These are phyloP conservation scores for Vaucheria bursata DNA, from an alignment of 352 stramenopile species.

Conservation along the genomic window DNA sequence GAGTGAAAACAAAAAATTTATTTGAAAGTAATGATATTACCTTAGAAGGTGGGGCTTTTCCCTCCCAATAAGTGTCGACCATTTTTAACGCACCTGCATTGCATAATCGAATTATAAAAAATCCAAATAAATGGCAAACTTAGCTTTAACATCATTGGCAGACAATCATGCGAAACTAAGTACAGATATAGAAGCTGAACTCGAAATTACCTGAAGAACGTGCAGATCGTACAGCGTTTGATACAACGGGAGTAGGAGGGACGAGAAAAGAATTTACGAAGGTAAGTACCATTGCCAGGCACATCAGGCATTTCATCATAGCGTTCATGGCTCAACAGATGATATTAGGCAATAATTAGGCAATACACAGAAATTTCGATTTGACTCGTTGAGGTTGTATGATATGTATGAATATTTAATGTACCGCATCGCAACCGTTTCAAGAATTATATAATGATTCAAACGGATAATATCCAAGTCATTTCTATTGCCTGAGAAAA, in stretches of 20 bases:
- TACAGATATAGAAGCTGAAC: neutral
- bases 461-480: no score
- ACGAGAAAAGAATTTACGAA: neutral
- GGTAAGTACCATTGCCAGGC: neutral
- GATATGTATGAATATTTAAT: no score
- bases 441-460: no score
- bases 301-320: slow-evolving; percentile 7
- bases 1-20: neutral
- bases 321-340: no score
- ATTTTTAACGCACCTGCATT: slow-evolving; percentile 9
- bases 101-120: neutral
- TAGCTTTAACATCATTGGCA: neutral
- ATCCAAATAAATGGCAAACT: neutral
- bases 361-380: no score
- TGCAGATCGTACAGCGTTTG: neutral
- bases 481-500: no score
- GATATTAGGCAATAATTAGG: no score
- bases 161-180: neutral
- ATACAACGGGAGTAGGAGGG: neutral
- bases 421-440: no score
- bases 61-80: slow-evolving; percentile 52
- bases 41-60: slow-evolving; percentile 44
- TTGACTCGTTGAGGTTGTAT: no score
- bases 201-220: neutral
- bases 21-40: slow-evolving; percentile 8